Evolutionary conservation across 148 eudicot genomes (phyloP), one percentile per base, ranked within the genome.

Genomic region (Polygonum maritimum): DNA sequence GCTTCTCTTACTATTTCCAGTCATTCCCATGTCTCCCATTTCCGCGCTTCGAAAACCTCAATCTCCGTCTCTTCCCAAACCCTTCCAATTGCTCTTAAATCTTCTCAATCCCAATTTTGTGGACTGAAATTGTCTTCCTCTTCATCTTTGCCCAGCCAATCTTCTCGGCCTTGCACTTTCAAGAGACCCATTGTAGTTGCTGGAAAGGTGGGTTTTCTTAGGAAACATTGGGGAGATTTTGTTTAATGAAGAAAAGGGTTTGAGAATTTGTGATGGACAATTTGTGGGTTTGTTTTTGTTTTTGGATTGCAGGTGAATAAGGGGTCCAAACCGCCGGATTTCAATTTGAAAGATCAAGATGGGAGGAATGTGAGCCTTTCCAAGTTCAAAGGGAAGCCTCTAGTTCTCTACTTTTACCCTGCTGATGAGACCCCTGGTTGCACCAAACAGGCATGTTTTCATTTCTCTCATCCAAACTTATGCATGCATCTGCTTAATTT

Each of bases 401-500:
- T 88, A 48, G 89, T 96, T 78, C 81, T 96, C 75, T 96, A 96
- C 76, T 96, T 96, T 81, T 96, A 96, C 70, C 99, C 99, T 83
- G 99, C 98, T 86, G 99, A 96, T 85, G 99, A 96, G 76, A 88
- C 93, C 76, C 99, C 99, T 88, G 99, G 99, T 71, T 96, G 99
- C 87, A 96, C 99, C 86, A 96, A 96, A 85, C 99, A 96, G 98
- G 99, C 65, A 40, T 22, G 69, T 16, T 3, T 69, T 67, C 2
- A 19, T 16, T 13, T 3, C 13, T 48, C 49, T 48, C 15, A 48
- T 48, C 49, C 15, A 48, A 48, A 11, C 10, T 13, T 48, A 11
- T 11, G 0, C 49, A 48, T 12, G 2, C 14, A 49, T 49, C 55
- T 49, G 55, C 55, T 49, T 15, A 49, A 49, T 49, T 49, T 49